A percentile compares a stretch with the other conserved stretches of the same genome.
Evolutionary conservation across 345 rosid species (phyloP).

Genomic region (Pugionium cornutum): DNA sequence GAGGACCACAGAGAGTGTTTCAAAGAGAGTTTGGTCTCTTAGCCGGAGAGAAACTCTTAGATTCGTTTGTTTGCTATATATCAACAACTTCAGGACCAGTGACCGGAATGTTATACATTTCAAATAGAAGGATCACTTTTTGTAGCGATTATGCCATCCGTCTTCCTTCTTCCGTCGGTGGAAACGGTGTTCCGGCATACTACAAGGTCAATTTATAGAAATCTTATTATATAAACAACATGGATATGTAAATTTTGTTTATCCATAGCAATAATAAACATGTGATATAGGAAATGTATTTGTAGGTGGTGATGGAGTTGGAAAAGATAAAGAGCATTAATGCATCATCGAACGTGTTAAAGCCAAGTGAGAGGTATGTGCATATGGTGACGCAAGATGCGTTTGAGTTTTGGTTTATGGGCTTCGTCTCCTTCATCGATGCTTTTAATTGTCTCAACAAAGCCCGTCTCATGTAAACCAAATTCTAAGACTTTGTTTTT

Average conservation of each 20-base stretch:
- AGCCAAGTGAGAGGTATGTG: slow-evolving; percentile 63
- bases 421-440: slow-evolving; percentile 71
- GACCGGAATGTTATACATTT: slow-evolving; percentile 70
- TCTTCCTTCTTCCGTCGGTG: slow-evolving; percentile 43
- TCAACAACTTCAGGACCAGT: slow-evolving; percentile 78
- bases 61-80: slow-evolving; percentile 69
- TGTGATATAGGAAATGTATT: not conserved
- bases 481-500: no score
- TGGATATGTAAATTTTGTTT: no score
- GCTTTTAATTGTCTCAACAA: slow-evolving; percentile 63
- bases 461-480: slow-evolving; percentile 36
- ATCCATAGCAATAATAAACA: not conserved
- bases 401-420: slow-evolving; percentile 88
- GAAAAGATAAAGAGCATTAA: slow-evolving; percentile 55
- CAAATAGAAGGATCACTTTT: slow-evolving; percentile 60
- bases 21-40: slow-evolving; percentile 56
- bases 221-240: no score
- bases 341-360: slow-evolving; percentile 57
- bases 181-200: slow-evolving; percentile 45
- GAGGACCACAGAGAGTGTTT: slow-evolving; percentile 74
- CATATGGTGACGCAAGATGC: slow-evolving; percentile 59
- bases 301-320: slow-evolving; percentile 64
- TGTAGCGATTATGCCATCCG: slow-evolving; percentile 68
- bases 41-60: slow-evolving; percentile 63
- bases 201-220: slow-evolving; percentile 55